Conservation (phyloP, 2,329 filamentous ascomycete genomes). For the Penicillium brasilianum region DNA sequence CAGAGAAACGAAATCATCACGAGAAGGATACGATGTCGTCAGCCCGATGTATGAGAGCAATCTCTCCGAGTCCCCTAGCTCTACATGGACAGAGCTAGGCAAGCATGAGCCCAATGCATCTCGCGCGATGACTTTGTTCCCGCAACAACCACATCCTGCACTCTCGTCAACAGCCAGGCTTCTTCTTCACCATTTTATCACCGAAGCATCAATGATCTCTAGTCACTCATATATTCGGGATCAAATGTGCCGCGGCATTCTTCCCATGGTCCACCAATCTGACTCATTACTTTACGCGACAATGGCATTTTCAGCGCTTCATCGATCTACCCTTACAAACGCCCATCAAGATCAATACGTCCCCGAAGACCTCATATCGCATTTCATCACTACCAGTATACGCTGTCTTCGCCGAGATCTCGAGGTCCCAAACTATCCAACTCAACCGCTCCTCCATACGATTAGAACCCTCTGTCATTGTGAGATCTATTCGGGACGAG, state of each 20-base stretch:
- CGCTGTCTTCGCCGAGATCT: slow-evolving; percentile 12
- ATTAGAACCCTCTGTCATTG: slow-evolving; percentile 32
- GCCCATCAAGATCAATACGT: slow-evolving; percentile 11
- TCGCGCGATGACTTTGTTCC: not conserved
- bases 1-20: slow-evolving; percentile 6
- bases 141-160: not conserved
- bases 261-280: slow-evolving; percentile 30
- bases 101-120: not conserved
- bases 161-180: slow-evolving; percentile 19
- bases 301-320: slow-evolving; percentile 32
- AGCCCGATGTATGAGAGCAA: not conserved
- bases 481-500: slow-evolving; percentile 34
- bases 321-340: slow-evolving; percentile 21
- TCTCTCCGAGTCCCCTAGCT: not conserved
- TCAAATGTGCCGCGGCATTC: slow-evolving; percentile 27
- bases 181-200: slow-evolving; percentile 31
- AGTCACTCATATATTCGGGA: slow-evolving; percentile 28
- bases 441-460: slow-evolving; percentile 28
- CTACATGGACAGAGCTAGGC: not conserved
- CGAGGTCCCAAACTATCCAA: slow-evolving; percentile 9
- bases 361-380: slow-evolving; percentile 11
- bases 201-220: slow-evolving; percentile 29
- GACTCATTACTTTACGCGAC: slow-evolving; percentile 33
- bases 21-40: too few species aligned
- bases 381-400: slow-evolving; percentile 10